Evolutionary conservation across 2,329 filamentous ascomycete genomes (phyloP).

Genomic region (Colletotrichum cereale): DNA sequence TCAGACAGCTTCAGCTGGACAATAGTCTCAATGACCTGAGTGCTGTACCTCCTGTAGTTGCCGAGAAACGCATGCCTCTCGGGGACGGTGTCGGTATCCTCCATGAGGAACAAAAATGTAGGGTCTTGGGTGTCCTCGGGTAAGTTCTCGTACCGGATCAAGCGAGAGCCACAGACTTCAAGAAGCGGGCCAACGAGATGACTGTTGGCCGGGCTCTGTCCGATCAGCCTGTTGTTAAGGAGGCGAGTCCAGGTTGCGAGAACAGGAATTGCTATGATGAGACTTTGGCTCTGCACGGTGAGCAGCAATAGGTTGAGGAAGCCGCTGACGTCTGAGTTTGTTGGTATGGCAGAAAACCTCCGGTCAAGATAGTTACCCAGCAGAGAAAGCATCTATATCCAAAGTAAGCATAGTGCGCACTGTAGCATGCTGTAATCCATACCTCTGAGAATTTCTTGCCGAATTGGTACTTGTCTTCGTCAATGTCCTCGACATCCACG

Average conservation of each 20-base stretch:
- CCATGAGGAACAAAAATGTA: constrained; percentile 84
- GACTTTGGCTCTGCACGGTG: constrained; percentile 85
- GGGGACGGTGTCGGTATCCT: constrained; percentile 94
- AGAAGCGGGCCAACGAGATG: constrained; percentile 80
- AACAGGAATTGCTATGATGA: constrained; percentile 93
- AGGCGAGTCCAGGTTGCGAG: constrained; percentile 91
- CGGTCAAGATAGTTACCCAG: constrained; percentile 87
- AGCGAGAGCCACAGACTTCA: constrained; percentile 83
- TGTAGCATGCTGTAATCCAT: neutral
- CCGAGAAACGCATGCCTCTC: constrained; percentile 95
- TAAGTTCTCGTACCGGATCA: constrained; percentile 89
- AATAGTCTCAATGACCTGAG: constrained; percentile 87
- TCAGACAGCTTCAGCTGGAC: constrained; percentile 86
- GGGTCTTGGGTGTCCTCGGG: constrained; percentile 85
- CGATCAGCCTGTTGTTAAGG: constrained; percentile 78
- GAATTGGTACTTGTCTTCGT: constrained; percentile 92
- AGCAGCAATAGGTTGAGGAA: constrained; percentile 85
- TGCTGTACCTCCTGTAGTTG: constrained; percentile 93
- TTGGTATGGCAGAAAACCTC: constrained; percentile 75
- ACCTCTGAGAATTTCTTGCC: constrained; percentile 96
- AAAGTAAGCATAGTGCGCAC: neutral
- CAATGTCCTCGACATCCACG: constrained; percentile 84
- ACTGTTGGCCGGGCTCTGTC: constrained; percentile 71
- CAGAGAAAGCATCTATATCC: constrained; percentile 80
- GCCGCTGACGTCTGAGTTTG: constrained; percentile 74